phyloP scores from a whole-genome alignment of 208 protist genomes.

The Leptomonas seymouri region DNA sequence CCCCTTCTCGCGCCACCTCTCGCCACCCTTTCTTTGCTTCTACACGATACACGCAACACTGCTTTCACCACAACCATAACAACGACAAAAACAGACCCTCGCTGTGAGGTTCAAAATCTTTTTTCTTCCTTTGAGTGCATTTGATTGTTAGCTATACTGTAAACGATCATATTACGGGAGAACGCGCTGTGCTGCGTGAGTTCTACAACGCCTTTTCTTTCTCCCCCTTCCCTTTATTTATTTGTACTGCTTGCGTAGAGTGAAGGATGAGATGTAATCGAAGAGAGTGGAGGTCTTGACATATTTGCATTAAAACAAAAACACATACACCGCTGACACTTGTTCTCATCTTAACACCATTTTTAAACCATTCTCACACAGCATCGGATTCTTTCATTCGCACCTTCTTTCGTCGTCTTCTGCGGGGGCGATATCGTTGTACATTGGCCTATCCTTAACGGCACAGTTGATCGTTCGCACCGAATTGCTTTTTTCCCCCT shows the following conservation, averaged over 20 bases:
- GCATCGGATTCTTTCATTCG: background rate
- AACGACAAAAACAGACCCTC: no score
- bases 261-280: background rate
- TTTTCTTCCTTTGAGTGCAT: no score
- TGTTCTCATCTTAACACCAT: background rate
- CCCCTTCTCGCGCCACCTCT: no score
- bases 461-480: no score
- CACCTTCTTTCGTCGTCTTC: background rate
- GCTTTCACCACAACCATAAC: no score
- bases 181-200: background rate
- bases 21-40: no score
- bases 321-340: background rate
- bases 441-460: no score
- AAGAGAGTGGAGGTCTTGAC: background rate
- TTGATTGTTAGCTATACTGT: no score
- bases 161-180: background rate
- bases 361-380: background rate
- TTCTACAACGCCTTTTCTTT: constrained; percentile 7
- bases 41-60: no score
- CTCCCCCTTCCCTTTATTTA: constrained; percentile 11
- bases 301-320: background rate
- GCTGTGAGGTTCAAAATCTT: no score
- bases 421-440: no score
- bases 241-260: constrained; percentile 1
- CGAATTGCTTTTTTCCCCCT: no score